Percentiles rank a stretch among this genome's conserved stretches.
Conservation (phyloP, 306 rosid species). For the Fragaria vesca region DNA sequence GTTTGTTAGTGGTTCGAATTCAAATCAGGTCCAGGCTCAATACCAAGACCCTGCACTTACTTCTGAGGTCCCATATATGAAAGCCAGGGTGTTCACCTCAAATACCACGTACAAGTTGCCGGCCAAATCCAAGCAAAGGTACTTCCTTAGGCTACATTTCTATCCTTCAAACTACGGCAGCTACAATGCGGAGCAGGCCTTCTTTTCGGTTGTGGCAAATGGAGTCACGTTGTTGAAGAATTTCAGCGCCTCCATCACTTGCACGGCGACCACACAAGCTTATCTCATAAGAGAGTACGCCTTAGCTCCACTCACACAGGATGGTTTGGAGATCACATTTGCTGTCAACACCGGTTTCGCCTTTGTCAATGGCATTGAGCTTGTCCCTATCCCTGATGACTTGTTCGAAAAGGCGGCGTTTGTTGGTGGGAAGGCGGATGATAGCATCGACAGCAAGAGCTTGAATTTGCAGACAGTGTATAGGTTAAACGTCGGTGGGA, state of each 20-base stretch:
- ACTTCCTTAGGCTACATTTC: conserved; percentile 48
- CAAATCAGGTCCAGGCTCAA: conserved; percentile 23
- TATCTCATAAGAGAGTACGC: conserved; percentile 40
- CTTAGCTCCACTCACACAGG: conserved; percentile 21
- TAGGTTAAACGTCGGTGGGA: conserved; percentile 48
- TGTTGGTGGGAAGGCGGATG: conserved; percentile 34
- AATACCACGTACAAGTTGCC: conserved; percentile 40
- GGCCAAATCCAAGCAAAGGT: conserved; percentile 22
- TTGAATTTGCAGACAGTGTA: conserved; percentile 38
- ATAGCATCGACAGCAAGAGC: conserved; percentile 17
- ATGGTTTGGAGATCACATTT: conserved; percentile 32
- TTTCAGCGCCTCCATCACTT: conserved; percentile 41
- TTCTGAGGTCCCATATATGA: conserved; percentile 46
- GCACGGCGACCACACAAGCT: conserved; percentile 45
- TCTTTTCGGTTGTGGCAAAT: conserved; percentile 34
- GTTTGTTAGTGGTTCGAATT: conserved; percentile 22
- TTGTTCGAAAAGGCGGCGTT: conserved; percentile 25
- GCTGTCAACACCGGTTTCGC: conserved; percentile 39
- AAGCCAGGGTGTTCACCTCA: conserved; percentile 40
- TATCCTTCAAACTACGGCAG: conserved; percentile 43
- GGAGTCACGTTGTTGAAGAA: conserved; percentile 38
- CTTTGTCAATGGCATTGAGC: conserved; percentile 46
- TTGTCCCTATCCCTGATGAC: conserved; percentile 25
- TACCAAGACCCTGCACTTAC: conserved; percentile 46
- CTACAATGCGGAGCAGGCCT: conserved; percentile 35